Evolutionary conservation across 1,284 basidiomycete genomes (phyloP).

Genomic region (Ceratobasidium sp.): DNA sequence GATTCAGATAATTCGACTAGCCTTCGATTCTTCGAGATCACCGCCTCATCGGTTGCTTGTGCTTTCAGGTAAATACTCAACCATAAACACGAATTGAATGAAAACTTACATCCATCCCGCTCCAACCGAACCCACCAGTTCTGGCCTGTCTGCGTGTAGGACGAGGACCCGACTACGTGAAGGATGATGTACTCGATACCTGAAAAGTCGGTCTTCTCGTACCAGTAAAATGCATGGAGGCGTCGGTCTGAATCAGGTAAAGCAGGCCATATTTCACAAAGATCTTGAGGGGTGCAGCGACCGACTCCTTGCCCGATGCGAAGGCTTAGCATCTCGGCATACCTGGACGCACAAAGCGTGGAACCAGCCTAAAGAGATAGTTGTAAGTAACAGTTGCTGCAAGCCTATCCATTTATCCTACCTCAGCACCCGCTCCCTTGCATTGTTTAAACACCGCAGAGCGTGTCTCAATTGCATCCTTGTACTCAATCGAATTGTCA

Average conservation of each 20-base stretch:
- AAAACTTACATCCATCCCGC: constrained; percentile 28
- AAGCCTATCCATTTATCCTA: background rate
- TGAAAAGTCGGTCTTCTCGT: constrained; percentile 17
- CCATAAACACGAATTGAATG: no score
- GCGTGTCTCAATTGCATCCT: background rate
- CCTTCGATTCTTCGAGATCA: constrained; percentile 2
- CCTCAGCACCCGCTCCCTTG: background rate
- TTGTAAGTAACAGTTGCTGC: no score
- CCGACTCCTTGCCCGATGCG: constrained; percentile 15
- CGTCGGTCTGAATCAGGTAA: constrained; percentile 33
- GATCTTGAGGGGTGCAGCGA: constrained; percentile 22
- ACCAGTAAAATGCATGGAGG: constrained; percentile 27
- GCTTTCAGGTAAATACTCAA: no score
- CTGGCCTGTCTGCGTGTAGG: background rate
- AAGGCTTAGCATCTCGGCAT: constrained; percentile 20
- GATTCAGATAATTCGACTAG: background rate
- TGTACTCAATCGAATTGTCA: constrained; percentile 9
- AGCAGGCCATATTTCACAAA: constrained; percentile 40
- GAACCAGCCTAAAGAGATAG: background rate
- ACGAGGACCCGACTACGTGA: constrained; percentile 13
- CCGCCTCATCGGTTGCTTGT: constrained; percentile 9
- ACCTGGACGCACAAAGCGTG: background rate
- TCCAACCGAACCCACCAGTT: constrained; percentile 40
- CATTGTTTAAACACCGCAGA: background rate
- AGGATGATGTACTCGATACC: constrained; percentile 32